phyloP scores from a whole-genome alignment of 371 early-diverging fungal genomes.

The Blakeslea trispora region DNA sequence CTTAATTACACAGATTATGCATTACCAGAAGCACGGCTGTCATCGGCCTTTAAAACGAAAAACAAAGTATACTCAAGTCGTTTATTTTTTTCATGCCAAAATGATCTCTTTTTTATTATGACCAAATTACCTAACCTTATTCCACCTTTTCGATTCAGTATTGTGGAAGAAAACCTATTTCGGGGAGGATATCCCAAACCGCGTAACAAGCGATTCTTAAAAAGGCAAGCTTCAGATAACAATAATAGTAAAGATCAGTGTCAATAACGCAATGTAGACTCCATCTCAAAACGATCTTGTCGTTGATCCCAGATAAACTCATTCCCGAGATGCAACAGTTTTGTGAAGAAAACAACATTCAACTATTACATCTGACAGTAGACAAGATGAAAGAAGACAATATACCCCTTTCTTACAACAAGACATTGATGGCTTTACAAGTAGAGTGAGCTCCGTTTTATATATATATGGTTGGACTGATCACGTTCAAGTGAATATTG shows the following conservation, averaged over 20 bases:
- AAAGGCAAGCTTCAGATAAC: slow-evolving; percentile 51
- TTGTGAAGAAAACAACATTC: slow-evolving; percentile 66
- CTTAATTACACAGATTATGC: no score
- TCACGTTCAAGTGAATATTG: not conserved
- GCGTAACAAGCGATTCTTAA: slow-evolving; percentile 83
- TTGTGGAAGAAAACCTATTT: slow-evolving; percentile 79
- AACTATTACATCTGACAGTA: slow-evolving; percentile 72
- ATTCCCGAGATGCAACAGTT: slow-evolving; percentile 65
- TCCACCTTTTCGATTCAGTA: slow-evolving; percentile 85
- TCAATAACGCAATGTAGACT: no score
- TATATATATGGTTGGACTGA: no score
- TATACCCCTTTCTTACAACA: slow-evolving; percentile 80
- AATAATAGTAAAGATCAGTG: no score
- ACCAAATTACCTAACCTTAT: slow-evolving; percentile 58
- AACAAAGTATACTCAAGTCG: no score
- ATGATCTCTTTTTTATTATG: not conserved
- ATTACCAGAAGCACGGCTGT: no score
- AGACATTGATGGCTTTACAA: slow-evolving; percentile 75
- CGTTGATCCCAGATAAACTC: slow-evolving; percentile 81
- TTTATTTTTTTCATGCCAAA: no score
- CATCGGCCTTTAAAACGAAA: no score
- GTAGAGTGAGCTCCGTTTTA: no score
- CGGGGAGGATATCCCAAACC: slow-evolving; percentile 88
- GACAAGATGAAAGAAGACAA: slow-evolving; percentile 86
- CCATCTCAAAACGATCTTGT: slow-evolving; percentile 78